Evolutionary conservation across 2,329 filamentous ascomycete genomes (phyloP).

Genomic region (Ophiostoma fasciatum): DNA sequence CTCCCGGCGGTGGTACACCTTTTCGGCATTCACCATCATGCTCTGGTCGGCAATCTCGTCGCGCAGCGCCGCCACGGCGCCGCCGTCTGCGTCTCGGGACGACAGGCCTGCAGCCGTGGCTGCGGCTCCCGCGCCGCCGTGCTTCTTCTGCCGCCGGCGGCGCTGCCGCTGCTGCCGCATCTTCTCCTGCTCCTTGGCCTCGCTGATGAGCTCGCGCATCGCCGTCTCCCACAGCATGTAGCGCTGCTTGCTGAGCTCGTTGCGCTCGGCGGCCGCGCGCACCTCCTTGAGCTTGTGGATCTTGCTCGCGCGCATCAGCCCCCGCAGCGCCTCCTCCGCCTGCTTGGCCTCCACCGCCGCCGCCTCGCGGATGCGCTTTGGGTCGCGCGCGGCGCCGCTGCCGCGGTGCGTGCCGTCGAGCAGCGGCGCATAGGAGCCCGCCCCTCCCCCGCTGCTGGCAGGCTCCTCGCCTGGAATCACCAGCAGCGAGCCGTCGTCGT

Average conservation of each 20-base stretch:
- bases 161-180: neutral
- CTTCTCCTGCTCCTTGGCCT: neutral
- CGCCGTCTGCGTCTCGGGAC: conserved; percentile 5
- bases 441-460: too few species aligned
- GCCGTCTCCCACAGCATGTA: conserved; percentile 46
- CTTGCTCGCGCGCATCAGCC: conserved; percentile 46
- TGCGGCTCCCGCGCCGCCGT: neutral
- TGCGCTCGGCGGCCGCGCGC: conserved; percentile 37
- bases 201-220: conserved; percentile 38
- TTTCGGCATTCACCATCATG: conserved; percentile 48
- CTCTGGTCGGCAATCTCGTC: conserved; percentile 45
- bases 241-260: conserved; percentile 36
- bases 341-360: conserved; percentile 45
- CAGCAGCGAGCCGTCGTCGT: conserved; percentile 16
- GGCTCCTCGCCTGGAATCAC: conserved; percentile 5
- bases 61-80: conserved; percentile 17
- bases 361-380: conserved; percentile 43
- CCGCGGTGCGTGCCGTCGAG: neutral
- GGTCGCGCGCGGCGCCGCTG: conserved; percentile 27
- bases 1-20: conserved; percentile 37
- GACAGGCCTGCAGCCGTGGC: neutral
- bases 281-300: conserved; percentile 51
- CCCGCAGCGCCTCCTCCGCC: conserved; percentile 45
- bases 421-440: conserved; percentile 8
- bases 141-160: conserved; percentile 17